Evolutionary conservation across 352 stramenopile genomes (phyloP), one percentile per base, ranked within the genome.

Genomic region (Phytophthora tentaculata): DNA sequence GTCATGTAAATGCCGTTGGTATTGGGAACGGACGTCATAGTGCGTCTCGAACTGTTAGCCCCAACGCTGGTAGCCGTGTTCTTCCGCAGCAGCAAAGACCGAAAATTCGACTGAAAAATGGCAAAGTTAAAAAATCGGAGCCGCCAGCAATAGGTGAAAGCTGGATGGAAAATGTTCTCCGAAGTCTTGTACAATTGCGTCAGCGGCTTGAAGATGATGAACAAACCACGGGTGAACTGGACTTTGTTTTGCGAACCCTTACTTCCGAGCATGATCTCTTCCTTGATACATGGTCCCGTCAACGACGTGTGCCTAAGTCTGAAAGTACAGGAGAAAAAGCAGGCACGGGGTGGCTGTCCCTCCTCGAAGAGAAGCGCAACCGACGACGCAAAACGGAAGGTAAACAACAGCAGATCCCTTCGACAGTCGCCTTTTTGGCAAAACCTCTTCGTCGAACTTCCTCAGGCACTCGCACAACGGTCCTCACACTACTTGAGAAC

Each of bases 161-260:
- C 56, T 84, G 75, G 65, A 90, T 92, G 84, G 84, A 90, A 56
- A 84, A 89, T 67, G 81, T 92, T 32, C 79, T 91, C 35, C 80
- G 80, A 45, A 83, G 81, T 28, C 65, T 92, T 9, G 63, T 73
- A 24, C 66, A 83, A 43, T 56, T 92, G 13, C 84, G 86, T 37
- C 43, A 80, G 0, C 74, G 81, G 35, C 61, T 86, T 44, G 61
- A 61, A 24, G 75, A 64, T 23, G 77, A 86, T 23, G 73, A 81
- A n/a, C 44, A 71, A n/a, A 72, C 68, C 28, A 74, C 65, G 1
- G 65, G 59, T 22, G 64, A 91, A 43, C 60, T 93, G 23, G 83
- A 93, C 39, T 88, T 86, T 54, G 82, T 91, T 22, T 78, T 93
- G 61, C 70, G 90, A 53, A 87, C 85, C 16, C 73, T 93, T 14